Evolutionary conservation across 805 yeast species (phyloP).

Genomic region (Candida sphagnicola): DNA sequence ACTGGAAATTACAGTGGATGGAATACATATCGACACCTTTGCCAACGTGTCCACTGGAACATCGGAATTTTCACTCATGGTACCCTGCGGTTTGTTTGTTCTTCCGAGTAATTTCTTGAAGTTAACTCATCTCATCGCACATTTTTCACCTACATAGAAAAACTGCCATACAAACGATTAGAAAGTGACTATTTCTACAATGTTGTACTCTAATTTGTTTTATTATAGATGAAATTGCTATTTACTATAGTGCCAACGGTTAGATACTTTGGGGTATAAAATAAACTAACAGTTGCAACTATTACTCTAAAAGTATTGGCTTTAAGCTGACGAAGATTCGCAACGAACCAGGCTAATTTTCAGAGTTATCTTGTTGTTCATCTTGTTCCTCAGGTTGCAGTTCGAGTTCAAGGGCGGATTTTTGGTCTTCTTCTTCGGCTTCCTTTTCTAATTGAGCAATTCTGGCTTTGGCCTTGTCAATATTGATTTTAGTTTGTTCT

Average conservation of each 20-base stretch:
- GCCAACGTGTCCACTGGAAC: conserved; percentile 9
- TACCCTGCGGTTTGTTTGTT: neutral
- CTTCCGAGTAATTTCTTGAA: neutral
- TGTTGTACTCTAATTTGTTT: neutral
- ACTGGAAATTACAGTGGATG: conserved; percentile 56
- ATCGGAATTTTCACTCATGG: neutral
- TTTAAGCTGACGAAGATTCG: too few species aligned
- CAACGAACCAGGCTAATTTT: neutral
- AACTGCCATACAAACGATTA: neutral
- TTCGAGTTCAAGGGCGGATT: too few species aligned
- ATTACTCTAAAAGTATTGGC: too few species aligned
- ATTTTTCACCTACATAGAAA: neutral
- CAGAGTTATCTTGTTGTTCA: neutral
- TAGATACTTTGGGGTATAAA: too few species aligned
- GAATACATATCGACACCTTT: conserved; percentile 64
- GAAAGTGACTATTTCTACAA: neutral
- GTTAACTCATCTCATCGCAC: neutral
- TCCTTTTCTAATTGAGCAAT: conserved; percentile 62
- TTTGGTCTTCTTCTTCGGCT: conserved; percentile 37
- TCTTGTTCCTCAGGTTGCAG: conserved; percentile 14
- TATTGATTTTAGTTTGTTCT: conserved; percentile 71
- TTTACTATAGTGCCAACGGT: neutral
- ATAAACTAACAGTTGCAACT: too few species aligned
- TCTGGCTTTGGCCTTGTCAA: conserved; percentile 73
- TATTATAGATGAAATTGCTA: neutral